Conservation (phyloP, 2,329 filamentous ascomycete species). For the Xylaria arbuscula region DNA sequence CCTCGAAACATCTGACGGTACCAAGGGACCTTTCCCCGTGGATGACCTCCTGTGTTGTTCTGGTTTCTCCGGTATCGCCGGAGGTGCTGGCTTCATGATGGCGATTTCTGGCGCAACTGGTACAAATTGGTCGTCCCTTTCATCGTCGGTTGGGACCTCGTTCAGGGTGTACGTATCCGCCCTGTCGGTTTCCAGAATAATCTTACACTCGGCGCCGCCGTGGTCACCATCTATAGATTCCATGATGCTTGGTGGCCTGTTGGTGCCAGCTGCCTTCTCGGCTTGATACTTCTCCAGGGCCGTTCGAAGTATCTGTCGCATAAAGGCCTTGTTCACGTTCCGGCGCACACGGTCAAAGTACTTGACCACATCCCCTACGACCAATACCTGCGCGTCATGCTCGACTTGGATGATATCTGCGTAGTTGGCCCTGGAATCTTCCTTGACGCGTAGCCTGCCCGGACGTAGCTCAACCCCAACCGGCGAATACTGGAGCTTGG, state of each 20-base stretch:
- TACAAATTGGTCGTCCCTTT: constrained; percentile 20
- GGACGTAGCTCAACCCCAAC: constrained; percentile 51
- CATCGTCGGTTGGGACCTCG: constrained; percentile 37
- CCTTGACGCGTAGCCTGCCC: constrained; percentile 51
- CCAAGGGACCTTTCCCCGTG: not conserved
- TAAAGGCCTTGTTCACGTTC: constrained; percentile 54
- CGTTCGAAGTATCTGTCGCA: constrained; percentile 52
- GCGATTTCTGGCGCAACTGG: not conserved
- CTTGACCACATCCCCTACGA: constrained; percentile 52
- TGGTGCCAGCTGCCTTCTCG: constrained; percentile 36
- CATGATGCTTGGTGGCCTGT: constrained; percentile 32
- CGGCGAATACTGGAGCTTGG: constrained; percentile 50
- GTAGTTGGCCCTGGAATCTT: constrained; percentile 53
- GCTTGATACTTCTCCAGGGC: constrained; percentile 51
- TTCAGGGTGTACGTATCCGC: constrained; percentile 37
- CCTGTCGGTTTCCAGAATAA: constrained; percentile 24
- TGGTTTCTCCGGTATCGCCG: constrained; percentile 30
- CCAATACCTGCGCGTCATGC: constrained; percentile 52
- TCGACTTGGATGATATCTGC: constrained; percentile 53
- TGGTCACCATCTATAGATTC: constrained; percentile 39
- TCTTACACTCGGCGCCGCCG: constrained; percentile 34
- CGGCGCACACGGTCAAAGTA: constrained; percentile 53
- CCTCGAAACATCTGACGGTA: constrained; percentile 21
- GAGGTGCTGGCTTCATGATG: constrained; percentile 18
- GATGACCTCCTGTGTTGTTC: constrained; percentile 31